Evolutionary conservation across 2,329 filamentous ascomycete species (phyloP), one percentile per base, ranked within the genome.

Genomic region (Colletotrichum horii): DNA sequence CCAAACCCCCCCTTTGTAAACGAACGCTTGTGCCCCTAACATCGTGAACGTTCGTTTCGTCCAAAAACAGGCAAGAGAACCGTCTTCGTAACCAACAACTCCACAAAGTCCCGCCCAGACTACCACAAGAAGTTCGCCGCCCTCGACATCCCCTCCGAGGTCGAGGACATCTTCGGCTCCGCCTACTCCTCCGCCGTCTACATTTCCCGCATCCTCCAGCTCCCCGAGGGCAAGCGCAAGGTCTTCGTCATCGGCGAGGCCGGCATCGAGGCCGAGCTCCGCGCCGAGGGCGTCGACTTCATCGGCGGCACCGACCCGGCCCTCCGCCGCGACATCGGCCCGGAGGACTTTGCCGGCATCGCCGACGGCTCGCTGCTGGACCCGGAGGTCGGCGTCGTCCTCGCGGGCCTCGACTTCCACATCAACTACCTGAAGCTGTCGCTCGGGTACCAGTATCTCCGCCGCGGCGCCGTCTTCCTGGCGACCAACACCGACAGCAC

Each of bases 71-170:
- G 95, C 82, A 99, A 99, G 85, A 94, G 94, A 83, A 91, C 97
- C 38, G 93, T 99, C 70, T 99, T 99, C 83, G 97, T 99, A 68
- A 99, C 97, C 55, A 99, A 99, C 88, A 99, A 99, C 88, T 98
- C 96, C 82, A 98, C 97, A 73, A 99, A 99, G 84, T 98, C 96
- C 14, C 94, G 97, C 72, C 88, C 91, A 66, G 96, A 98, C 83
- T 99, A 99, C 86, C 93, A 94, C 84, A 95, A 96, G 88, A 99
- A 98, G 83, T 93, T 99, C 76, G 92, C 94, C 62, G 87, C 87
- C 70, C 90, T 98, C 83, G 94, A 94, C 62, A 98, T 99, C 80
- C 93, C 94, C 2, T 93, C 92, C 79, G 89, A 91, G 74, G 91
- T 94, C 58, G 95, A 98, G 82, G 97, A 99, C 87, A 94, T 99